phyloP scores from a whole-genome alignment of 1,139 yeast genomes.

The Kazachstania sp. region DNA sequence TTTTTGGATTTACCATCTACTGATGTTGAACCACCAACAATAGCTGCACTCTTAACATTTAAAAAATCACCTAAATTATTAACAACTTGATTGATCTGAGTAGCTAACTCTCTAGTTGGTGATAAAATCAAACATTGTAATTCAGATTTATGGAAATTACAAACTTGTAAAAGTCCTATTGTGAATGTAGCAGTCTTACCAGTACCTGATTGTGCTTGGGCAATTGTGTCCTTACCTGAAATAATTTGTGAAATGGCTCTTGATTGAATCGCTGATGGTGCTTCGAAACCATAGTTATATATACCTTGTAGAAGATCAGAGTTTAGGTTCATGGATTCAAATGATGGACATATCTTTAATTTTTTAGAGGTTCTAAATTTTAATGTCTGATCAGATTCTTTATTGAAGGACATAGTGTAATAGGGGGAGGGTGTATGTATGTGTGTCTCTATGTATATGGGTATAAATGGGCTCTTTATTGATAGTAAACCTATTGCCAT shows the following conservation, averaged over 20 bases:
- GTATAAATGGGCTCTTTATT: too few species aligned
- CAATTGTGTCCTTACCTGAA: conserved; percentile 84
- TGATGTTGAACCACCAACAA: conserved; percentile 65
- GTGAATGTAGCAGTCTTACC: conserved; percentile 97
- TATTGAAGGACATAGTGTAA: conserved; percentile 54
- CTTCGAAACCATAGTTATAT: conserved; percentile 85
- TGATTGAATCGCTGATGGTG: conserved; percentile 92
- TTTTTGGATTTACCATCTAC: conserved; percentile 43
- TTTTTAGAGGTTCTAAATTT: conserved; percentile 56
- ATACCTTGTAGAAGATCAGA: conserved; percentile 65
- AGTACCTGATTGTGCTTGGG: conserved; percentile 97
- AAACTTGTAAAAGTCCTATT: conserved; percentile 78
- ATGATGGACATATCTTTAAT: conserved; percentile 54
- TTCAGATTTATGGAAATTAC: conserved; percentile 59
- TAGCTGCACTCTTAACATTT: conserved; percentile 77
- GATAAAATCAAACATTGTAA: conserved; percentile 79
- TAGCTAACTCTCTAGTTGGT: conserved; percentile 94
- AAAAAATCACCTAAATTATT: conserved; percentile 78
- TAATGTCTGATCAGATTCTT: conserved; percentile 48
- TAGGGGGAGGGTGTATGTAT: too few species aligned
- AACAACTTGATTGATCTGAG: conserved; percentile 80
- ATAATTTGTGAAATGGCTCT: conserved; percentile 91
- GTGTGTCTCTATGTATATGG: too few species aligned
- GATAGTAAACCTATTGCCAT: too few species aligned
- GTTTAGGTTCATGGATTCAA: conserved; percentile 72